Base-by-base conservation (phyloP, 768 basidiomycete species). In the Rhizopogon vinicolor region DNA sequence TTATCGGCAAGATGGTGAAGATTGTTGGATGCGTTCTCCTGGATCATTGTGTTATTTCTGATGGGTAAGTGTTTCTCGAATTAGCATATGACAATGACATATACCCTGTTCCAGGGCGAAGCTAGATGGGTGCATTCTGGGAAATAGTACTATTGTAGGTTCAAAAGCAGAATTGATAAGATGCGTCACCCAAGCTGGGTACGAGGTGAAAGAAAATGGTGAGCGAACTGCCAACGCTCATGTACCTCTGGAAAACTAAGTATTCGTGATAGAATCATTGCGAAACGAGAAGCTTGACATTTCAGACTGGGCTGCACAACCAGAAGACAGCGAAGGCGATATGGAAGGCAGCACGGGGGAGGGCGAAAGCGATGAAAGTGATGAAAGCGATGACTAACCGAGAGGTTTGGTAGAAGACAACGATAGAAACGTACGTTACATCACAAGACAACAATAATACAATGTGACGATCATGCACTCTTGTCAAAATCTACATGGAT, bases 11-110 rank as follows among this genome's bases (percentile, higher is more conserved):
- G 67, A 87, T 87, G 77, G 88, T 81, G n/a, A 91, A 85, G 68
- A 84, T 98, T 45, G 78, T 77, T 2, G 89, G 90, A 10, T 94
- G 89, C 60, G 81, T 96, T 7, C 67, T 98, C 22, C 77, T 94
- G 60, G 95, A 97, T 65, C 93, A 96, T 63, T 95, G 93, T 62
- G 80, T 90, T 4, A 74, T 98, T 12, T 89, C 82, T 42, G 93
- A 96, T 55, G 92, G 93, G 94, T 93, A 59, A 57, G 62, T 18
- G 13, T 16, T 41, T 22, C 33, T 50, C 31, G 13, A 25, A n/a
- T 57, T 58, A 10, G 66, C 9, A 22, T 41, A 7, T 58, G 35
- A 54, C 25, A 45, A 7, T 53, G 14, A 37, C 48, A 37, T n/a
- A 41, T 16, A 42, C 33, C 54, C 44, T 44, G 55, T 60, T 3